Evolutionary conservation across 768 basidiomycete species (phyloP).

Genomic region (Boletus vinaceobasis): DNA sequence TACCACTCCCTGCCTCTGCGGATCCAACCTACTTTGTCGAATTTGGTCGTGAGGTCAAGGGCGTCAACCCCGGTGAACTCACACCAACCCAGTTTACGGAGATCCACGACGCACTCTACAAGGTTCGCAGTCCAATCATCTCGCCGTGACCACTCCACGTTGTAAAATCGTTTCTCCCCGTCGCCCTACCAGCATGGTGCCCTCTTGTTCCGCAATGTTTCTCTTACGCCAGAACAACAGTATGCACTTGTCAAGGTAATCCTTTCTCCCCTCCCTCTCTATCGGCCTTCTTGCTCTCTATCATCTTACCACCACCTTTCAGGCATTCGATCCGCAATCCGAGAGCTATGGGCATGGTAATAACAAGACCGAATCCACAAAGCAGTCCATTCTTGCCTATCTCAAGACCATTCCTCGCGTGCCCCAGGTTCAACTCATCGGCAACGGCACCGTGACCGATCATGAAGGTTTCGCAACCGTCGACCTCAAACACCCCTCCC

Average conservation of each 20-base stretch:
- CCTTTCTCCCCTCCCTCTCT: not conserved
- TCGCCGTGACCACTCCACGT: not conserved
- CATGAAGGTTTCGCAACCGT: constrained; percentile 81
- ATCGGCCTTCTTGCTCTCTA: not conserved
- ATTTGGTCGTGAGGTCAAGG: constrained; percentile 78
- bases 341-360: constrained; percentile 82
- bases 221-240: constrained; percentile 77
- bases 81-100: constrained; percentile 60
- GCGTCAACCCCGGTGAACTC: constrained; percentile 63
- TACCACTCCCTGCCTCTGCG: constrained; percentile 72
- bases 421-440: constrained; percentile 90
- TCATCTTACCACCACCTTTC: constrained; percentile 4
- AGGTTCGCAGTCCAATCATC: constrained; percentile 40
- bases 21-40: constrained; percentile 62
- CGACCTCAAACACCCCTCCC: constrained; percentile 81
- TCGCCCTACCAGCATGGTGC: constrained; percentile 53
- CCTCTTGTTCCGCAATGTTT: constrained; percentile 69
- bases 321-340: constrained; percentile 74
- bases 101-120: constrained; percentile 71
- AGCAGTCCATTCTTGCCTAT: constrained; percentile 81
- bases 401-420: constrained; percentile 87
- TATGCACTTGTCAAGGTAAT: constrained; percentile 77
- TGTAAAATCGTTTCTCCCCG: not conserved
- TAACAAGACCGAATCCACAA: constrained; percentile 73
- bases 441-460: constrained; percentile 76